Conservation (phyloP, 805 yeast species). For the Cyberlindnera xishuangbannaensis region DNA sequence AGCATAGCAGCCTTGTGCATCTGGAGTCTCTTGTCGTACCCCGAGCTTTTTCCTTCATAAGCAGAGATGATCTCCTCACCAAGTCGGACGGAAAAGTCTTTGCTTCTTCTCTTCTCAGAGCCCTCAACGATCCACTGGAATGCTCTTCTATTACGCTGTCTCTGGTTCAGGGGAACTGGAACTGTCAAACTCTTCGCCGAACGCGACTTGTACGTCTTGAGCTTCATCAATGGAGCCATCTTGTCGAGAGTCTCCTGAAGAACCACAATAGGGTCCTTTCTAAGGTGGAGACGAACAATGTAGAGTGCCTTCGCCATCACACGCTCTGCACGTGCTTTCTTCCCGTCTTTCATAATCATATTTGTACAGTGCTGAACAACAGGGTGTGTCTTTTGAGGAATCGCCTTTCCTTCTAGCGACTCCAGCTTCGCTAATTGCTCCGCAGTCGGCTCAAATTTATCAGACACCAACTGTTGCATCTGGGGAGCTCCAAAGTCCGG, state of each 20-base stretch:
- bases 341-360: conserved; percentile 89
- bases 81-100: conserved; percentile 79
- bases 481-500: conserved; percentile 27
- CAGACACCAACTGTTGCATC: conserved; percentile 20
- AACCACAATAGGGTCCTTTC: conserved; percentile 75
- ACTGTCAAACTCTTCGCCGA: conserved; percentile 76
- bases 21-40: conserved; percentile 75
- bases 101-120: conserved; percentile 68
- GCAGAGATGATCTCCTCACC: conserved; percentile 86
- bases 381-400: conserved; percentile 65
- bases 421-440: conserved; percentile 59
- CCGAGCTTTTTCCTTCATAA: conserved; percentile 69
- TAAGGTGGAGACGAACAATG: conserved; percentile 61
- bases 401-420: conserved; percentile 39
- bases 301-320: conserved; percentile 73
- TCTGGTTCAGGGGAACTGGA: conserved; percentile 76
- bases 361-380: conserved; percentile 73
- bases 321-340: conserved; percentile 73
- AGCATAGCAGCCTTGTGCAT: conserved; percentile 85
- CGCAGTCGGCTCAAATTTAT: conserved; percentile 49
- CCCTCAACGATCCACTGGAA: conserved; percentile 89
- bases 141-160: conserved; percentile 83
- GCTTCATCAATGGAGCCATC: conserved; percentile 78
- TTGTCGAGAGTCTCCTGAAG: conserved; percentile 71
- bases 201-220: conserved; percentile 74